phyloP scores from a whole-genome alignment of 441 rosid species.

The Populus hybrid region DNA sequence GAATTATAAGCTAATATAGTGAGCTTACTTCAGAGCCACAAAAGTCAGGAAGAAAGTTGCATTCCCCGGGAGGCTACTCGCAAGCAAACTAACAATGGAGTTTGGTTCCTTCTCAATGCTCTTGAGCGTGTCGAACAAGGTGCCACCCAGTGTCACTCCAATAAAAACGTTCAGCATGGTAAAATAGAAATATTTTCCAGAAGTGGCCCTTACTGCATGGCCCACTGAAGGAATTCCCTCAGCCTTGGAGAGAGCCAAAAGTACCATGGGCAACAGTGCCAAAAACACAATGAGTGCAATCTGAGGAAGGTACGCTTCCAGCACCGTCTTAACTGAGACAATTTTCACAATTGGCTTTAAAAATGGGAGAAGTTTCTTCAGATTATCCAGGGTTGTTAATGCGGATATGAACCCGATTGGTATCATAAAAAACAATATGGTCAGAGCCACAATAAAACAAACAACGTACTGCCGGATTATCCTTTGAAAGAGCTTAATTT shows the following conservation, averaged over 20 bases:
- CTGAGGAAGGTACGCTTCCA: slow-evolving; percentile 93
- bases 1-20: not conserved
- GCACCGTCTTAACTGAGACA: slow-evolving; percentile 40
- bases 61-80: slow-evolving; percentile 55
- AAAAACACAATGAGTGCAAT: slow-evolving; percentile 63
- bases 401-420: slow-evolving; percentile 73
- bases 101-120: slow-evolving; percentile 39
- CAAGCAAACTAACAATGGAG: slow-evolving; percentile 35
- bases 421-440: slow-evolving; percentile 72
- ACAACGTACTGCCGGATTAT: slow-evolving; percentile 48
- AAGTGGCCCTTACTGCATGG: slow-evolving; percentile 79
- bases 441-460: slow-evolving; percentile 59
- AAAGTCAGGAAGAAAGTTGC: slow-evolving; percentile 89
- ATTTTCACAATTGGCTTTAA: slow-evolving; percentile 51
- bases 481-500: slow-evolving; percentile 51
- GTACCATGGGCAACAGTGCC: slow-evolving; percentile 67
- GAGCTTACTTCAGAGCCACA: slow-evolving; percentile 76
- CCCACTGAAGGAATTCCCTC: slow-evolving; percentile 82
- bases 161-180: slow-evolving; percentile 72
- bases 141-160: slow-evolving; percentile 75
- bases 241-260: slow-evolving; percentile 70
- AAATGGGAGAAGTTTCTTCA: slow-evolving; percentile 69
- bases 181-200: slow-evolving; percentile 88
- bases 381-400: slow-evolving; percentile 64
- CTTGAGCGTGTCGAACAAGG: slow-evolving; percentile 56